phyloP scores from a whole-genome alignment of 163 green algal genomes.

The Scenedesmus sp. region DNA sequence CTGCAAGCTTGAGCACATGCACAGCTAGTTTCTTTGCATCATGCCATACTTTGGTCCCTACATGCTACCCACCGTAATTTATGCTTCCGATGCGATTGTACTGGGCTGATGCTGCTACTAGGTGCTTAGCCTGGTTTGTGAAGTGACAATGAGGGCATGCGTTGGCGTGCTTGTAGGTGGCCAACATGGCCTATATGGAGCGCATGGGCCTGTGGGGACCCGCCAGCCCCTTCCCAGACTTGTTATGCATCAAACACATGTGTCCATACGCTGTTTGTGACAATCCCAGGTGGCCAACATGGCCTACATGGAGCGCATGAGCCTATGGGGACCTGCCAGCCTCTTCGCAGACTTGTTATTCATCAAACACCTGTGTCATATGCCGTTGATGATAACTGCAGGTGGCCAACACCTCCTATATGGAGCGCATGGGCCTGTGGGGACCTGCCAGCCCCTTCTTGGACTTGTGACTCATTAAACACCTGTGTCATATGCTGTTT shows the following conservation, averaged over 20 bases:
- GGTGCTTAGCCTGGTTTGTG: too few species aligned
- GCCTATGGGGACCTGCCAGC: constrained; percentile 69
- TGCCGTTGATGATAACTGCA: not conserved
- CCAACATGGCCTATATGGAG: constrained; percentile 86
- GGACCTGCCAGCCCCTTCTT: constrained; percentile 47
- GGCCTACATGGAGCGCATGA: constrained; percentile 70
- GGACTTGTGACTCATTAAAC: not conserved
- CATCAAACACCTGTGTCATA: not conserved
- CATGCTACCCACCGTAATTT: too few species aligned
- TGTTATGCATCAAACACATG: not conserved
- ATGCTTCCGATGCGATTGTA: too few species aligned
- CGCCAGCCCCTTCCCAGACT: constrained; percentile 79
- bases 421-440: constrained; percentile 85
- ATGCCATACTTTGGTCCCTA: too few species aligned
- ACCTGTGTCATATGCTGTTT: not conserved
- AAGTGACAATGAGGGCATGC: too few species aligned
- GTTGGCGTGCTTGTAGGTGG: constrained; percentile 43
- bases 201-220: constrained; percentile 90
- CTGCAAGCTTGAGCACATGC: too few species aligned
- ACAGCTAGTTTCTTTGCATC: too few species aligned
- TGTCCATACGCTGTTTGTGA: too few species aligned
- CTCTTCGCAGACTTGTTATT: not conserved
- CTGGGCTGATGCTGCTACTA: too few species aligned
- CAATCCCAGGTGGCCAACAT: constrained; percentile 59
- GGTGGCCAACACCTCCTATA: constrained; percentile 85